Conservation (phyloP, 108 stramenopile species). For the Cyclotella cryptica region DNA sequence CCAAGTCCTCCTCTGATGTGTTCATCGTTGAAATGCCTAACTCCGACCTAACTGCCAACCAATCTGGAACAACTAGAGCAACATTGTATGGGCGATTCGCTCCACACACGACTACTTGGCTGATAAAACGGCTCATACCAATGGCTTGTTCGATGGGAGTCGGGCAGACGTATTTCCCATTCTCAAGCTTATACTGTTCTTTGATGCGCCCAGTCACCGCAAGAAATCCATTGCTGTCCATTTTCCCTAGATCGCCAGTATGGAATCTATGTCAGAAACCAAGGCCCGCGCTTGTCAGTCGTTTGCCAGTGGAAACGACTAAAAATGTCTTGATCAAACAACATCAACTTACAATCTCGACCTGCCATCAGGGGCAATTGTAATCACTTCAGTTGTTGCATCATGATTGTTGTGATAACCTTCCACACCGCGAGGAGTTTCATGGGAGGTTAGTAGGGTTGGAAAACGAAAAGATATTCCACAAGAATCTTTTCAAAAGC, state of each 20-base stretch:
- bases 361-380: constrained; percentile 74
- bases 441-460: background rate
- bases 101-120: constrained; percentile 91
- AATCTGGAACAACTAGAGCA: constrained; percentile 91
- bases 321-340: background rate
- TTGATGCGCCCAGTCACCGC: constrained; percentile 82
- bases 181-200: constrained; percentile 97
- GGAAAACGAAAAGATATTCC: no score
- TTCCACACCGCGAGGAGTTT: background rate
- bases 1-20: constrained; percentile 73
- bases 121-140: constrained; percentile 84
- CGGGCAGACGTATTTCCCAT: constrained; percentile 95
- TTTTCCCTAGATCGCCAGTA: constrained; percentile 84
- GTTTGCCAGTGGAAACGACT: background rate
- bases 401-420: constrained; percentile 92
- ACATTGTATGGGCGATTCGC: constrained; percentile 92
- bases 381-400: constrained; percentile 90
- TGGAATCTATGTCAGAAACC: constrained; percentile 65
- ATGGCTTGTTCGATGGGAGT: constrained; percentile 93
- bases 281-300: background rate
- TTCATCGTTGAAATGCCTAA: constrained; percentile 48
- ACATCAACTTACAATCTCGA: constrained; percentile 70
- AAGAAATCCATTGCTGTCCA: constrained; percentile 72
- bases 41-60: constrained; percentile 72
- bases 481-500: no score